Conservation (phyloP, 441 rosid species). For the Pelargonium myrrhifolium region DNA sequence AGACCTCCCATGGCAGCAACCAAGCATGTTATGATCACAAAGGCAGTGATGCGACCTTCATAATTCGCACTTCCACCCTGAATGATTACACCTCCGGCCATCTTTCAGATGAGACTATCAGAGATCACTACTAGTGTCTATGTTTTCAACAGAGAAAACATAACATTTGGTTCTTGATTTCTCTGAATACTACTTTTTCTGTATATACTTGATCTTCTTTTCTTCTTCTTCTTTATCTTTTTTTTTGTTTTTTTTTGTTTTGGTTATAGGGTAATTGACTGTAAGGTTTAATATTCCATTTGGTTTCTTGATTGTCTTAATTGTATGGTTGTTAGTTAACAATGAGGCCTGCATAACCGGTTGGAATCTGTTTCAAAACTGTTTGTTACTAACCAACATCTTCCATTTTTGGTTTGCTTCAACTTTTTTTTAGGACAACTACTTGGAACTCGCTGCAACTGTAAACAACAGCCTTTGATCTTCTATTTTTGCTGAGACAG, state of each 20-base stretch:
- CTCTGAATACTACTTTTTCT: neutral
- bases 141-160: neutral
- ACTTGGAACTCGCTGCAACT: neutral
- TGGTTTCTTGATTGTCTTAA: too few species aligned
- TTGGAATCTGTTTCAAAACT: neutral
- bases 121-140: neutral
- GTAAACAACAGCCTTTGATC: neutral
- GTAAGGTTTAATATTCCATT: too few species aligned
- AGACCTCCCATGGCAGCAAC: slow-evolving; percentile 65
- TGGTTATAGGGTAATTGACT: too few species aligned
- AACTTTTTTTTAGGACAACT: neutral
- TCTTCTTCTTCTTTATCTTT: too few species aligned
- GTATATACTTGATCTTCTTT: too few species aligned
- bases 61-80: slow-evolving; percentile 26
- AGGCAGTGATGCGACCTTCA: slow-evolving; percentile 35
- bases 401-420: too few species aligned
- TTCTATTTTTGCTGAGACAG: too few species aligned
- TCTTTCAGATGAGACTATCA: slow-evolving; percentile 10
- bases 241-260: too few species aligned
- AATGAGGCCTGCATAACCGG: neutral
- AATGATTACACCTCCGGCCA: slow-evolving; percentile 38
- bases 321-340: too few species aligned
- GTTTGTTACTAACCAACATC: neutral
- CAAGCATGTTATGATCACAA: slow-evolving; percentile 43
- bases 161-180: neutral